Evolutionary conservation across 305 asterid genomes (phyloP).

Genomic region (Solanum aculeatissimum): DNA sequence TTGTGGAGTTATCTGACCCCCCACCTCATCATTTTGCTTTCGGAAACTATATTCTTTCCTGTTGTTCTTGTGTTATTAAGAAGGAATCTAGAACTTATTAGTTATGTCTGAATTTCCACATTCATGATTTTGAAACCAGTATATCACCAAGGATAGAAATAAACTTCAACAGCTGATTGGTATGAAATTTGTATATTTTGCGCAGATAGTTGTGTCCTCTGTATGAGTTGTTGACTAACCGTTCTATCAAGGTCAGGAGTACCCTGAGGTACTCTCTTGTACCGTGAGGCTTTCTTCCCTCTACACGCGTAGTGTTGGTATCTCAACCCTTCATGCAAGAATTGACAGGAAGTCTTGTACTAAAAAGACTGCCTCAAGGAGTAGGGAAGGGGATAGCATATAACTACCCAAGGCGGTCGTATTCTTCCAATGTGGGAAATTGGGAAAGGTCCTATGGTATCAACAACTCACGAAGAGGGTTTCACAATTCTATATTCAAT

Average conservation of each 20-base stretch:
- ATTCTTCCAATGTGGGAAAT: not conserved
- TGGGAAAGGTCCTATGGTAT: not conserved
- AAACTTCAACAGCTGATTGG: not conserved
- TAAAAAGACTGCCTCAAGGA: not conserved
- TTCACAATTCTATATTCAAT: not conserved
- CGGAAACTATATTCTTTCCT: not conserved
- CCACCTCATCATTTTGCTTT: not conserved
- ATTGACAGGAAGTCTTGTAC: not conserved
- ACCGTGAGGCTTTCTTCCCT: not conserved
- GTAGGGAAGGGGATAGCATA: not conserved
- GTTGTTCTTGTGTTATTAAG: not conserved
- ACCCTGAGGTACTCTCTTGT: not conserved
- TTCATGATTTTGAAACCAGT: not conserved
- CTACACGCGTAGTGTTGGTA: not conserved
- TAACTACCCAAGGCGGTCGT: not conserved
- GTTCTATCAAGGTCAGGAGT: not conserved
- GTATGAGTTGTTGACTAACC: not conserved
- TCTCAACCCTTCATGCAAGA: not conserved
- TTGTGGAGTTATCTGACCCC: not conserved
- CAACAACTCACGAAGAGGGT: not conserved
- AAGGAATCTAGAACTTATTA: not conserved
- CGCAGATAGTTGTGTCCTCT: not conserved
- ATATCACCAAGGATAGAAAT: not conserved
- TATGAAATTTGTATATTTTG: not conserved
- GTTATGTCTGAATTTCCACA: not conserved